These are phyloP conservation scores for Scedosporium dehoogii DNA, from an alignment of 2,329 filamentous ascomycete genomes.

Conservation along the genomic window DNA sequence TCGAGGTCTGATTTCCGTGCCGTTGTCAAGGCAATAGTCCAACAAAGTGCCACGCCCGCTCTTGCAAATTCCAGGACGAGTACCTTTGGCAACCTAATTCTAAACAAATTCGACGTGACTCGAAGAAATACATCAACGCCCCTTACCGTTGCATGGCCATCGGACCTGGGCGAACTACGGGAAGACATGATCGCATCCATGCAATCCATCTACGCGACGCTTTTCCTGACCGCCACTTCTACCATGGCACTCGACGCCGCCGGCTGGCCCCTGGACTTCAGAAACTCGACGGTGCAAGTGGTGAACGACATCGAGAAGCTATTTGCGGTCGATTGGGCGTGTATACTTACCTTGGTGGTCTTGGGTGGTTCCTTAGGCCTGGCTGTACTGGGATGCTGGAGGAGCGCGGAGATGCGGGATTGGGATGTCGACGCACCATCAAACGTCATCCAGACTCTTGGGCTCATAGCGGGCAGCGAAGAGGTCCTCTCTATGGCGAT, in stretches of 20 bases:
- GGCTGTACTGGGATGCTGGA: neutral
- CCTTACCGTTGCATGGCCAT: neutral
- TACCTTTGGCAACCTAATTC: neutral
- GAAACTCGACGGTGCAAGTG: neutral
- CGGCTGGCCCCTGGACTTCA: neutral
- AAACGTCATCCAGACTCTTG: neutral
- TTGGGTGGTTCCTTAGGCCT: neutral
- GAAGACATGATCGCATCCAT: neutral
- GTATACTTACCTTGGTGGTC: neutral
- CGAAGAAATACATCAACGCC: neutral
- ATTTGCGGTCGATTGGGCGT: neutral
- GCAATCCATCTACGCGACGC: neutral
- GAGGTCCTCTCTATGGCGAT: neutral
- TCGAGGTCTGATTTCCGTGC: neutral
- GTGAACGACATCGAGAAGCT: neutral
- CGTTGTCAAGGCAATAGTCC: neutral
- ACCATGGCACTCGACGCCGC: neutral
- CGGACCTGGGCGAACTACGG: neutral
- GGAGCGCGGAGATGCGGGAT: neutral
- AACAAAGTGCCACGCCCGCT: neutral
- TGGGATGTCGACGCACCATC: neutral
- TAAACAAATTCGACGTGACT: neutral
- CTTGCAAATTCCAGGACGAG: neutral
- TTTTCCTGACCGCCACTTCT: neutral
- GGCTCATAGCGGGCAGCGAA: neutral